Conservation (phyloP, 441 rosid genomes). For the Populus hybrid region DNA sequence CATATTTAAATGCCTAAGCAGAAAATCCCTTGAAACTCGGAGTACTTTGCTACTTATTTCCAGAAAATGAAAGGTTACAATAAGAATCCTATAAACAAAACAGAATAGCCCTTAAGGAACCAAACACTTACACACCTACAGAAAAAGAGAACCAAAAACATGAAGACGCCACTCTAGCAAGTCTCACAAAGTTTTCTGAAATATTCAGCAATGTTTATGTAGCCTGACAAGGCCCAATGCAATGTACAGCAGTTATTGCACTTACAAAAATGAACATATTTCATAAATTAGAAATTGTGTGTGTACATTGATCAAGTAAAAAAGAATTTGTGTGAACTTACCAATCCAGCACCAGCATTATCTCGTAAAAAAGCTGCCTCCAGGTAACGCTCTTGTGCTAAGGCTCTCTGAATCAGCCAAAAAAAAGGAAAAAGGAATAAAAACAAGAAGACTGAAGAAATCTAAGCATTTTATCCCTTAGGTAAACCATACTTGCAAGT, state of each 20-base stretch:
- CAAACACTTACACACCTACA: neutral
- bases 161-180: neutral
- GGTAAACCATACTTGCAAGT: neutral
- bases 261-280: neutral
- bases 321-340: slow-evolving; percentile 2
- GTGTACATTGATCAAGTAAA: neutral
- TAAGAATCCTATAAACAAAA: neutral
- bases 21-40: neutral
- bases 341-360: slow-evolving; percentile 29
- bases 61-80: slow-evolving; percentile 5
- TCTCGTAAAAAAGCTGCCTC: slow-evolving; percentile 26
- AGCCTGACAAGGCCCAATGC: neutral
- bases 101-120: neutral
- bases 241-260: neutral
- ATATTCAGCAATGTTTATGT: neutral
- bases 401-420: slow-evolving; percentile 1
- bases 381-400: slow-evolving; percentile 17
- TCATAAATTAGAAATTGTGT: neutral
- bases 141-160: neutral
- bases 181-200: neutral
- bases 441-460: neutral
- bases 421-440: neutral
- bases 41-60: neutral
- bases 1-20: neutral
- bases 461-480: neutral